Base-by-base conservation (phyloP, 495 filamentous ascomycete genomes). In the Tirmania nivea region DNA sequence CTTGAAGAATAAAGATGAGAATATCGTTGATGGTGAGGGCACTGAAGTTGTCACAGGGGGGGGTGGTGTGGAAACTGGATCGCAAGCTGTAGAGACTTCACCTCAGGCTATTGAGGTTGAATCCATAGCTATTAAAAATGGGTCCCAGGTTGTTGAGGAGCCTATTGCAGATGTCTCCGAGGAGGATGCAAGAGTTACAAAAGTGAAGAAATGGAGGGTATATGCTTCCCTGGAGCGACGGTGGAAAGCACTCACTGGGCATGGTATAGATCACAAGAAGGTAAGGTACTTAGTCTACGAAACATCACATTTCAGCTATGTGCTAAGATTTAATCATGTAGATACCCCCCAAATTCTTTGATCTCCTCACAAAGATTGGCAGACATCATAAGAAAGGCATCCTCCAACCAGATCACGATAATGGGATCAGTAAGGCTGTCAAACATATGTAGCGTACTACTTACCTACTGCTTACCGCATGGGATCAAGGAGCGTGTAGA, bases 161-260 rank as follows among this genome's bases (percentile, higher is more conserved):
- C n/a, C n/a, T n/a, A n/a, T n/a, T n/a, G n/a, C n/a, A n/a, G n/a
- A n/a, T n/a, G n/a, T n/a, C n/a, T n/a, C n/a, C n/a, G n/a, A n/a
- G n/a, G n/a, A n/a, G n/a, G n/a, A n/a, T n/a, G 59, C 61, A 25
- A 55, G 51, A 53, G 54, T 42, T 31, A 52, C 25, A n/a, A 48
- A 57, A 11, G 58, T 54, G 31, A 59, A 57, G 31, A 25, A 55
- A 31, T 61, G 60, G 56, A 64, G 59, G 31, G 62, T 83, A 8
- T 80, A 74, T 60, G 75, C 77, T 37, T 77, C 71, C n/a, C 60
- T 73, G 57, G 72, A 79, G 48, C 69, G 78, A 48, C 75, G 83
- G 34, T 95, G 88, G 88, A 69, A 77, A 51, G 80, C 83, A 3
- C 63, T 94, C 49, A 75, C 89, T 37, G 86, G 86, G 6, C 88